A percentile compares a stretch with the other conserved stretches of the same genome.
Evolutionary conservation across 306 rosid genomes (phyloP).

Genomic region (Coriaria nepalensis): DNA sequence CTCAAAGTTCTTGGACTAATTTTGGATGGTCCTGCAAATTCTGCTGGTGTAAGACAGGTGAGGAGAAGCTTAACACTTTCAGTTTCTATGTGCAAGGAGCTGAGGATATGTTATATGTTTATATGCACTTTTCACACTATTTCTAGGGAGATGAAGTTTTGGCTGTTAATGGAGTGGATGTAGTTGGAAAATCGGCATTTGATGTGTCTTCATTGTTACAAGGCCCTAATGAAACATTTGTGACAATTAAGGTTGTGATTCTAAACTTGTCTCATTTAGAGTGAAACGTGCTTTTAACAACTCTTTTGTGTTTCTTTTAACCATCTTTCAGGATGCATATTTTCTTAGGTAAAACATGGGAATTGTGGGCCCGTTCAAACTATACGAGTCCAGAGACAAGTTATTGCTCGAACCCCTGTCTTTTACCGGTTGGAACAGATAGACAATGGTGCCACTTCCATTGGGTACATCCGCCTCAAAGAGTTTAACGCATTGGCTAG

Average conservation of each 20-base stretch:
- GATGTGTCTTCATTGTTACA: conserved; percentile 78
- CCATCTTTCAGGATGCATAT: conserved; percentile 19
- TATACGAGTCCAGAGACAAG: conserved; percentile 61
- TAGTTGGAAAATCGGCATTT: conserved; percentile 77
- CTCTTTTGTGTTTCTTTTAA: conserved; percentile 14
- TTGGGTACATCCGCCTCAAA: conserved; percentile 78
- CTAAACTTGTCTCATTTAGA: conserved; percentile 20
- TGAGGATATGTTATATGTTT: background rate
- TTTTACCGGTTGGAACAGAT: conserved; percentile 69
- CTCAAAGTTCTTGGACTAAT: conserved; percentile 67
- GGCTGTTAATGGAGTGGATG: conserved; percentile 69
- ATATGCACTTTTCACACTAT: conserved; percentile 2
- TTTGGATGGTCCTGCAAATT: conserved; percentile 84
- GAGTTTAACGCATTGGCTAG: conserved; percentile 96
- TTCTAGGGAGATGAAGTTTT: conserved; percentile 82
- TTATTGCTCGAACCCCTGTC: conserved; percentile 87
- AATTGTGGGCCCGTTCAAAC: conserved; percentile 78
- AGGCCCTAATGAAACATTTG: conserved; percentile 85
- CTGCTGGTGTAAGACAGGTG: conserved; percentile 93
- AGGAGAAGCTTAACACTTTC: conserved; percentile 1
- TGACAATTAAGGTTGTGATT: conserved; percentile 67
- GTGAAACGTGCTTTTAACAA: conserved; percentile 6
- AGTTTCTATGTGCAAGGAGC: no score
- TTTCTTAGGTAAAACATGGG: conserved; percentile 75
- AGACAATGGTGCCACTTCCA: conserved; percentile 42